Percentiles rank a stretch among this genome's conserved stretches.
These are phyloP conservation scores for Xylaria sp. DNA, from an alignment of 2,329 filamentous ascomycete species.

Conservation along the genomic window DNA sequence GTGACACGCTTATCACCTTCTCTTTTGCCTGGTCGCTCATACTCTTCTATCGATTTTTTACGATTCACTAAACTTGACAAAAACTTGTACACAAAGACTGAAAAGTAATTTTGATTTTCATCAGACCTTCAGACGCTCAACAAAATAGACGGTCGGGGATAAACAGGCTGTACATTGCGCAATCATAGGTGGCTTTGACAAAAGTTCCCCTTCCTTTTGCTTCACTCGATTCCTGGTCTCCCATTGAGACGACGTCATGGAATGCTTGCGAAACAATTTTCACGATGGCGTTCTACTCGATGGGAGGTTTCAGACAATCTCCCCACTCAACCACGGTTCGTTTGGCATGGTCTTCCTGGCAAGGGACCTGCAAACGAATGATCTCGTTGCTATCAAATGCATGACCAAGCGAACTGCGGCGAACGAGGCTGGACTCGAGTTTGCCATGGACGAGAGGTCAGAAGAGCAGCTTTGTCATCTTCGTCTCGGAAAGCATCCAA, in stretches of 20 bases:
- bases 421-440: slow-evolving; percentile 68
- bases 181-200: slow-evolving; percentile 44
- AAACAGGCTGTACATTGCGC: slow-evolving; percentile 45
- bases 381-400: slow-evolving; percentile 95
- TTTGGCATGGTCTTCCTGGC: slow-evolving; percentile 99
- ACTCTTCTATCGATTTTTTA: slow-evolving; percentile 37
- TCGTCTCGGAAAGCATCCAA: slow-evolving; percentile 80
- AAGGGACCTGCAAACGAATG: slow-evolving; percentile 78
- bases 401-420: slow-evolving; percentile 82
- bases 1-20: slow-evolving; percentile 29
- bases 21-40: slow-evolving; percentile 36
- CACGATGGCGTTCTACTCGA: slow-evolving; percentile 81
- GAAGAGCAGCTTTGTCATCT: slow-evolving; percentile 85
- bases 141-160: slow-evolving; percentile 47
- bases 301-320: slow-evolving; percentile 90
- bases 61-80: slow-evolving; percentile 34
- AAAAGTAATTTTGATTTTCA: slow-evolving; percentile 45
- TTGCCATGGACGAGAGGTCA: slow-evolving; percentile 83
- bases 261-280: slow-evolving; percentile 88
- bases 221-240: slow-evolving; percentile 52
- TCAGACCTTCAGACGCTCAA: slow-evolving; percentile 42
- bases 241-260: slow-evolving; percentile 66
- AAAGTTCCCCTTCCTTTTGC: slow-evolving; percentile 42
- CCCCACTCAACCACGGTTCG: slow-evolving; percentile 96
- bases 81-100: slow-evolving; percentile 47